Base-by-base conservation (phyloP, 2,329 filamentous ascomycete genomes). In the Colletotrichum sp. region DNA sequence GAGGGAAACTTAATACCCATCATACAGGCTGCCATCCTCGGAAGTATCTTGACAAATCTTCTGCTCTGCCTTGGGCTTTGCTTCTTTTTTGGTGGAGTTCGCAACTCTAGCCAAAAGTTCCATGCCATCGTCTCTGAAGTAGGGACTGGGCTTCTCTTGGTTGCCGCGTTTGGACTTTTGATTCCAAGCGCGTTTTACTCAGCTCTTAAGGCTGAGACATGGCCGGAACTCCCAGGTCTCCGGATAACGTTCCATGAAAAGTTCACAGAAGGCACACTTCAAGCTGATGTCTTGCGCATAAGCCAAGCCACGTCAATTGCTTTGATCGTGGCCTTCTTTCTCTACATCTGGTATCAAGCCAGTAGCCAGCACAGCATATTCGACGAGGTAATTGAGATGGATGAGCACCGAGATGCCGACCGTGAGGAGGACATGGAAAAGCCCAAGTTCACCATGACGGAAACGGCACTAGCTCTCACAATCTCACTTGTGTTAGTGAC, bases 21-120 rank as follows among this genome's bases (percentile, higher is more conserved):
- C 79, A 94, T 94, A 67, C 90, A 93, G 80, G 92, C 92, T 70
- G 93, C 93, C 6, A 94, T 95, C 67, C 85, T 95, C 1, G 93
- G 93, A 15, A 94, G 92, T 3, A 93, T 94, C 60, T 81, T 95
- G 66, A 93, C 93, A 15, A 95, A 94, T 63, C 82, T 94, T 34
- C 84, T 94, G 12, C 88, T 95, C 2, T 95, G 93, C 77, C 84
- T 94, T 32, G 93, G 93, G 0, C 82, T 91, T 34, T 95, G 93
- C 81, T 95, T 95, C 84, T 89, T 94, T 70, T 87, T 91, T 16
- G 93, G 93, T 30, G 93, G 93, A 7, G 80, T 94, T 16, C 87
- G 87, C 64, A 88, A 90, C 55, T 86, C 91, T 13, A 89, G 90
- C 76, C 90, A 94, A 78, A 87, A 87, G 39, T 94, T 94, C 82